Percentiles rank a stretch among this genome's conserved stretches.
These are phyloP conservation scores for Mortierella sp. DNA, from an alignment of 371 early-diverging fungal species.

Conservation along the genomic window DNA sequence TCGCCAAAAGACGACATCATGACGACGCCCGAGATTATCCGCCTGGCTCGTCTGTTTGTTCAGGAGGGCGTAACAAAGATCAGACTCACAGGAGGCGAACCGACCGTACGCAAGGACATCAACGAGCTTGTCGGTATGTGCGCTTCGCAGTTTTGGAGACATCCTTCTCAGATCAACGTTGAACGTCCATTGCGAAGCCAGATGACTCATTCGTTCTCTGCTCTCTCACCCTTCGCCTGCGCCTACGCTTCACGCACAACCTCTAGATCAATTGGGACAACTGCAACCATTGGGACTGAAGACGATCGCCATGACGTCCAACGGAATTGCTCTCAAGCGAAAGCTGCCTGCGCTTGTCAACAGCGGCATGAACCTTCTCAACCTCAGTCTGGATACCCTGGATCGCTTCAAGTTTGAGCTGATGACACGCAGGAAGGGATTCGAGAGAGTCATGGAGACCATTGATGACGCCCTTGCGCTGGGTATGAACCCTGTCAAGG, in stretches of 20 bases:
- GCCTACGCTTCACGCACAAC: not conserved
- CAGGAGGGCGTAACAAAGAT: conserved; percentile 92
- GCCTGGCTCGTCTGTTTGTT: conserved; percentile 87
- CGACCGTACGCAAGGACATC: conserved; percentile 93
- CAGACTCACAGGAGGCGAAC: conserved; percentile 96
- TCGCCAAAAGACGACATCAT: conserved; percentile 79
- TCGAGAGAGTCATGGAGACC: conserved; percentile 80
- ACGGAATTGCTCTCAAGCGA: conserved; percentile 90
- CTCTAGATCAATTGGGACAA: conserved; percentile 74
- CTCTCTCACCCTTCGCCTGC: not conserved
- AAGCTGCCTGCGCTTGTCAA: conserved; percentile 79
- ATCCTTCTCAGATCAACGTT: not conserved
- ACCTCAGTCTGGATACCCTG: conserved; percentile 93
- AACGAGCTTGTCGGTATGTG: conserved; percentile 80
- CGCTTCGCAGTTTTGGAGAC: not conserved
- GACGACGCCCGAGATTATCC: conserved; percentile 84
- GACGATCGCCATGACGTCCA: conserved; percentile 92
- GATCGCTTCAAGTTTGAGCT: conserved; percentile 89
- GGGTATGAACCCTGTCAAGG: conserved; percentile 82
- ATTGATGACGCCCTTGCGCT: conserved; percentile 77
- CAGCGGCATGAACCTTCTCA: conserved; percentile 87
- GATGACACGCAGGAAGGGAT: conserved; percentile 89
- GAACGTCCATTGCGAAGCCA: not conserved
- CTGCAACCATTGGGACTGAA: conserved; percentile 80
- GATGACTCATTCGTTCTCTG: conserved; percentile 18